phyloP scores from a whole-genome alignment of 2,329 filamentous ascomycete species.

The Parafenestella ontariensis region DNA sequence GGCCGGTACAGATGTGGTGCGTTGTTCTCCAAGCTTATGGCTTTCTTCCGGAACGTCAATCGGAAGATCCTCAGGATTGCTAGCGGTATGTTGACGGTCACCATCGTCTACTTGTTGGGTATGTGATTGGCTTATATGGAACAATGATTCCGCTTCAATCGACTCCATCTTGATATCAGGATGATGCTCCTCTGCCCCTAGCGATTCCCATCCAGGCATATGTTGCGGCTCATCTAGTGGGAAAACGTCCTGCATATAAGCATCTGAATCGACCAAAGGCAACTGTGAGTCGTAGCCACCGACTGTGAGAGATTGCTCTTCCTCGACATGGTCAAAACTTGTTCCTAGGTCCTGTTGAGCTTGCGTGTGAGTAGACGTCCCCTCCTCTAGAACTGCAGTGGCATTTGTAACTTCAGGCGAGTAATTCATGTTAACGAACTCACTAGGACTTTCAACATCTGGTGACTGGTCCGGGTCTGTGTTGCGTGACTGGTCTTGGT shows the following conservation, averaged over 20 bases:
- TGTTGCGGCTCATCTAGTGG: conserved; percentile 1
- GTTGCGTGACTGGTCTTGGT: not conserved
- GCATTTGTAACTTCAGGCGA: conserved; percentile 4
- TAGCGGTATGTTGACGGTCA: conserved; percentile 1
- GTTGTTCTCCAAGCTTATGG: conserved; percentile 28
- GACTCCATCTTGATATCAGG: conserved; percentile 41
- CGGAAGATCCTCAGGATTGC: conserved; percentile 16
- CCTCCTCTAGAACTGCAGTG: conserved; percentile 1
- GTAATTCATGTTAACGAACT: conserved; percentile 15
- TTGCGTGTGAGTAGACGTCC: conserved; percentile 6
- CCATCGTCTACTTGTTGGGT: conserved; percentile 2
- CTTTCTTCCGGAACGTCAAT: conserved; percentile 29
- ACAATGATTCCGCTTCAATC: conserved; percentile 31
- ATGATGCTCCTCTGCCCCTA: conserved; percentile 8
- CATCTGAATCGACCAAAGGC: conserved; percentile 8
- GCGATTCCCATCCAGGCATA: conserved; percentile 1
- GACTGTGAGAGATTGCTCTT: not conserved
- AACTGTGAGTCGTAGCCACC: conserved; percentile 9
- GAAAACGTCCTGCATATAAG: conserved; percentile 13
- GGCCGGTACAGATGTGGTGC: conserved; percentile 25
- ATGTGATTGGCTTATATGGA: conserved; percentile 10
- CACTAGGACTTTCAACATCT: conserved; percentile 10
- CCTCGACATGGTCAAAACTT: not conserved
- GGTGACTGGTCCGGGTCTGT: conserved; percentile 3
- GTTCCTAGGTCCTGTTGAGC: conserved; percentile 7